phyloP scores from a whole-genome alignment of 1,139 yeast genomes.

The Hansenula anomala region DNA sequence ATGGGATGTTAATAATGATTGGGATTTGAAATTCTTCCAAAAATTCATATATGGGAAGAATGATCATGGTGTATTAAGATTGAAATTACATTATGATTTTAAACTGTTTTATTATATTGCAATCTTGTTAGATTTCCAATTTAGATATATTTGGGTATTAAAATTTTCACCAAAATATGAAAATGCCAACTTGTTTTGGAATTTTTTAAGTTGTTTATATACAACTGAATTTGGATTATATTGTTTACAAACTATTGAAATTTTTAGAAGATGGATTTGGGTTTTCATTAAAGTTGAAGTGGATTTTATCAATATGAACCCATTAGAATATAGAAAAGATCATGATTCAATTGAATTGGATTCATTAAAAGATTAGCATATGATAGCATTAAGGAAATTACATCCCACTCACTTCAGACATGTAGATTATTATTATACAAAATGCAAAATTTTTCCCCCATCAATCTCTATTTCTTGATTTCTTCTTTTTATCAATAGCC shows the following conservation, averaged over 20 bases:
- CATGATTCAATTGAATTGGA: conserved; percentile 15
- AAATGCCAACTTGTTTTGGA: conserved; percentile 23
- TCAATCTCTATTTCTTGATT: conserved; percentile 10
- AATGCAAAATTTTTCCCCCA: neutral
- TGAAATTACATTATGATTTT: conserved; percentile 28
- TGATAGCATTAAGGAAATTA: too few relatives aligned
- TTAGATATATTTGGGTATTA: conserved; percentile 75
- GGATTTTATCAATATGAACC: conserved; percentile 37
- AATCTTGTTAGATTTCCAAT: conserved; percentile 50
- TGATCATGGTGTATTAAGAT: conserved; percentile 20
- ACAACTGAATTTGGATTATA: conserved; percentile 59
- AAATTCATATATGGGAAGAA: conserved; percentile 10
- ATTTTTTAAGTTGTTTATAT: conserved; percentile 30
- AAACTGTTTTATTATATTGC: conserved; percentile 45
- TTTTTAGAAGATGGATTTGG: conserved; percentile 87
- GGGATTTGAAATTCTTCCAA: conserved; percentile 67
- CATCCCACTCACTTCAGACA: too few relatives aligned
- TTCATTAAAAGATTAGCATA: neutral
- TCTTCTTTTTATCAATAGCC: conserved; percentile 27
- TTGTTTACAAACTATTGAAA: conserved; percentile 64
- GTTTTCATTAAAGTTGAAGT: conserved; percentile 77
- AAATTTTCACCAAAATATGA: conserved; percentile 26
- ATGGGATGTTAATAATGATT: conserved; percentile 90
- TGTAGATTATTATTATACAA: too few relatives aligned
- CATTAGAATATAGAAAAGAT: conserved; percentile 6